Evolutionary conservation across 2,329 filamentous ascomycete species (phyloP), one percentile per base, ranked within the genome.

Genomic region (Zymoseptoria tritici): DNA sequence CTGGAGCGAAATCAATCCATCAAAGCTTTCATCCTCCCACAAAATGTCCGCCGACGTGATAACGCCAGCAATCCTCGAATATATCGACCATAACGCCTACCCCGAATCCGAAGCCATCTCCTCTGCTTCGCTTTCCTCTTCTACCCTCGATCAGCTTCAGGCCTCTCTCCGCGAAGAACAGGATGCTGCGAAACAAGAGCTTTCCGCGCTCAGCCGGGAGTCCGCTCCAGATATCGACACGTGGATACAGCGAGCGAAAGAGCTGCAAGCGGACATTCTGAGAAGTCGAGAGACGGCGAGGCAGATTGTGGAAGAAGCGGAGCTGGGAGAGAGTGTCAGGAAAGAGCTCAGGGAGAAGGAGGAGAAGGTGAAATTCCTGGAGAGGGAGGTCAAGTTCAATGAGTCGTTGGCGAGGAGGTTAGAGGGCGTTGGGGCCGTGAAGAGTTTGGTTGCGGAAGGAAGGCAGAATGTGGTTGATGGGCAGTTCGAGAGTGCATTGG

Each of bases 201-300:
- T 97, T 60, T 87, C 86, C 64, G 74, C 79, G 21, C 84, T 94
- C 62, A 95, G 92, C 74, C 83, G 85, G 70, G 85, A 91, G 65
- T 88, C 86, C 19, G 88, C 87, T 59, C 83, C 86, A 49, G 88
- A 95, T 69, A 88, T 96, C 55, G 88, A 91, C 70, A 83, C 86
- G 56, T 97, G 93, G 93, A 89, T 95, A 59, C 78, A 81, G 56
- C 90, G 94, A 73, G 91, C 92, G 54, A 90, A 90, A 74, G 85
- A 87, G 56, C 83, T 97, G 7, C 90, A 96, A 73, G 83, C 87
- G 62, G 93, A 97, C 71, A 93, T 97, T 65, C 85, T 90, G 68
- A 83, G 85, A 53, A 93, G 91, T 22, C 87, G 90, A 68, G 82
- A 84, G 16, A 86, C 91, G 42, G 91, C 93, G 21, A 86, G 86